Evolutionary conservation across 371 early-diverging fungal genomes (phyloP), one percentile per base, ranked within the genome.

Genomic region (Dentiscutata heterogama): DNA sequence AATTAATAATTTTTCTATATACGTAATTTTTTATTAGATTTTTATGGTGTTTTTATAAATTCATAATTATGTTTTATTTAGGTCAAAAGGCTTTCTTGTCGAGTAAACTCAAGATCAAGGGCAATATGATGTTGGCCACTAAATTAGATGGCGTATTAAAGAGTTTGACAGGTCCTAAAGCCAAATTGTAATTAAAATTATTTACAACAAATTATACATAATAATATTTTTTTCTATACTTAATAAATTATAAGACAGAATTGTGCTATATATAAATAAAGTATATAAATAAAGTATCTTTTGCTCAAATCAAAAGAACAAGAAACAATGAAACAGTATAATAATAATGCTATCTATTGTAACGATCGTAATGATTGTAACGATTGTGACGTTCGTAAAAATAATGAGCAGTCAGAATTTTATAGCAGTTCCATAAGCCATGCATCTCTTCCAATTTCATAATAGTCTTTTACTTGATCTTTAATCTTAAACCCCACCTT

Each of bases 51-150:
- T 58, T n/a, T 58, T 13, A 58, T 58, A 20, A 18, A 58, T 58
- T 56, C 58, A 20, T 58, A 58, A 16, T 71, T 20, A 18, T 27
- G 25, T 16, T 54, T 70, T 27, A 22, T 35, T 63, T 70, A 80
- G 94, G 91, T 27, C 96, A 95, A 88, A 90, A 92, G 83, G 95
- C 95, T 7, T 96, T 95, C 85, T 94, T 95, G 94, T 75, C 85
- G 3, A 95, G 97, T 42, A 95, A 92, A 89, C 89, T 96, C 85
- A 96, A 96, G 89, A 88, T 96, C 83, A 94, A 95, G 89, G 97
- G 97, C 60, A 90, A 94, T 70, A 92, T 96, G 84, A 94, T 94
- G 94, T 88, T 91, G 42, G 92, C 92, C 22, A 89, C 90, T 75
- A 91, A 94, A 85, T 88, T 95, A 18, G 94, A 84, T 35, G 60